Evolutionary conservation across 2,329 filamentous ascomycete genomes (phyloP).

Genomic region (Calonectria montana): DNA sequence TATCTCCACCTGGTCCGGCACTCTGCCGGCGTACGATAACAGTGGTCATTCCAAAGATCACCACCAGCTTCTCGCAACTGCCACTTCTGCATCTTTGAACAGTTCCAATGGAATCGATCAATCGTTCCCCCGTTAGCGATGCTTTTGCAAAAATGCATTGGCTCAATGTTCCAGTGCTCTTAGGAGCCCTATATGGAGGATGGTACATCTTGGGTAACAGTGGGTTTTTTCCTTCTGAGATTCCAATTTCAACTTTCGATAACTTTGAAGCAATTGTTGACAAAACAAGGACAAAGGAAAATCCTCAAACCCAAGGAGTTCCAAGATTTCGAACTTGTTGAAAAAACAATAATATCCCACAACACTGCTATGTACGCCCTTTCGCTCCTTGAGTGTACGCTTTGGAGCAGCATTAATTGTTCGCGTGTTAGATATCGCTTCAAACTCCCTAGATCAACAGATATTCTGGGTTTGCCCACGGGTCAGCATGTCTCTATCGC

Average conservation of each 20-base stretch:
- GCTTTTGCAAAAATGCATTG: background rate
- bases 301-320: conserved; percentile 78
- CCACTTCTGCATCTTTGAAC: background rate
- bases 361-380: conserved; percentile 83
- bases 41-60: background rate
- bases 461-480: conserved; percentile 93
- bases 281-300: background rate
- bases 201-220: background rate
- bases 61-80: background rate
- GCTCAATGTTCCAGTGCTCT: background rate
- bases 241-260: too few species aligned
- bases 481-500: conserved; percentile 98
- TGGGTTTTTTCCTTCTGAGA: background rate
- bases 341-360: conserved; percentile 94
- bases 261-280: background rate
- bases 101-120: background rate
- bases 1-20: background rate
- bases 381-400: background rate
- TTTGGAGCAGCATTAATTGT: conserved; percentile 14
- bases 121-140: background rate
- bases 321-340: conserved; percentile 89
- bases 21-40: background rate
- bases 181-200: background rate
- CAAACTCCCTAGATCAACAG: conserved; percentile 77
- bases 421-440: conserved; percentile 81